Conservation (phyloP, 148 eudicot species). For the Fagopyrum tataricum region DNA sequence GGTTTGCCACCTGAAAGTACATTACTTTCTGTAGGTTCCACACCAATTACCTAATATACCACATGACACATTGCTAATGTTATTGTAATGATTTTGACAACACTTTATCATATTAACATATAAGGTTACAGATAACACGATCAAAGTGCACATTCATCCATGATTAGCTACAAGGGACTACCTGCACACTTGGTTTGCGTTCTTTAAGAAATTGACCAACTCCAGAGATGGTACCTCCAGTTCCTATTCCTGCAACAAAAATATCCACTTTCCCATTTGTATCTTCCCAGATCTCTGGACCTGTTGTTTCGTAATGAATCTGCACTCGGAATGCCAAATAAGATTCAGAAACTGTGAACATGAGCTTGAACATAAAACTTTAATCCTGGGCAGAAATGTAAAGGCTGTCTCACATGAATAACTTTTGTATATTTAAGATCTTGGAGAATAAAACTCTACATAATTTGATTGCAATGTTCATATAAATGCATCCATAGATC, state of each 20-base stretch:
- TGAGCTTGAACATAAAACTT: not conserved
- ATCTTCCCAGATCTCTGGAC: constrained; percentile 99
- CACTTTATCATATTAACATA: not conserved
- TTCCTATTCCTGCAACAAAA: constrained; percentile 89
- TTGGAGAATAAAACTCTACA: not conserved
- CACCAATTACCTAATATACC: constrained; percentile 63
- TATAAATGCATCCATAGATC: not conserved
- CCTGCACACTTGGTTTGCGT: constrained; percentile 65
- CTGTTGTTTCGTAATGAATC: constrained; percentile 96
- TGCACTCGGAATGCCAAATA: constrained; percentile 23
- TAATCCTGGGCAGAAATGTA: not conserved
- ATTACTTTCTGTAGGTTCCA: constrained; percentile 95
- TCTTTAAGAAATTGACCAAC: constrained; percentile 79
- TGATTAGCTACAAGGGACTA: constrained; percentile 18
- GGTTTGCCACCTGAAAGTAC: constrained; percentile 96
- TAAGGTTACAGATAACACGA: not conserved
- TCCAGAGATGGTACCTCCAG: constrained; percentile 96
- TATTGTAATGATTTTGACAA: not conserved
- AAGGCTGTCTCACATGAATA: not conserved
- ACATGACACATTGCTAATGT: constrained; percentile 8
- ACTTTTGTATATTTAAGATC: not conserved
- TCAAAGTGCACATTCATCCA: not conserved
- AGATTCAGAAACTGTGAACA: constrained; percentile 2
- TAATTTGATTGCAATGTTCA: not conserved
- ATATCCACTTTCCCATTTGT: constrained; percentile 92